Percentiles rank a stretch among this genome's conserved stretches.
Evolutionary conservation across 2,329 filamentous ascomycete species (phyloP).

Genomic region (Colletotrichum sp.): DNA sequence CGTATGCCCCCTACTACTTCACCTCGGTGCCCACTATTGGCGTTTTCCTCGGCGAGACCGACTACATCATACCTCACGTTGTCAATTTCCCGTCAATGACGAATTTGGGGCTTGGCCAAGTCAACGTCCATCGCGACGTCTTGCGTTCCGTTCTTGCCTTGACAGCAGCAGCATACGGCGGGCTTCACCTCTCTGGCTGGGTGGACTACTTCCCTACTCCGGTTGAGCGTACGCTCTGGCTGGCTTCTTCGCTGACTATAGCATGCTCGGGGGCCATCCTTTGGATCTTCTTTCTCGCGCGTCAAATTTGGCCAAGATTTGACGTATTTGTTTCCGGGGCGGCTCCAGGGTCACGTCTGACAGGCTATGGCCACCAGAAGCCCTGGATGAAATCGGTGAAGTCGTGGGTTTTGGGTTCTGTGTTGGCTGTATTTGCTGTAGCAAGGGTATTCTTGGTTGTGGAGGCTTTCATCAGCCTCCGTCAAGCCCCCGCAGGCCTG

Average conservation of each 20-base stretch:
- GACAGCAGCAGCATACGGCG: constrained; percentile 14
- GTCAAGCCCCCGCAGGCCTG: constrained; percentile 22
- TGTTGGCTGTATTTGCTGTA: constrained; percentile 8
- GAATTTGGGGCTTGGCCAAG: constrained; percentile 14
- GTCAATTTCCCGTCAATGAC: constrained; percentile 11
- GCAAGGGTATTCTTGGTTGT: constrained; percentile 26
- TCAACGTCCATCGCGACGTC: constrained; percentile 15
- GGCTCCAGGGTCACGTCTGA: not conserved
- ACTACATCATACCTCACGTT: constrained; percentile 1
- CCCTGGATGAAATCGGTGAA: constrained; percentile 2
- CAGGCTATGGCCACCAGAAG: not conserved
- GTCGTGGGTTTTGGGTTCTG: not conserved
- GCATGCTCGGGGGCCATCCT: constrained; percentile 6
- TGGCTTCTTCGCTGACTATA: constrained; percentile 23
- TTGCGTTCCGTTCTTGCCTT: constrained; percentile 14
- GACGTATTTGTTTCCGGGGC: constrained; percentile 21
- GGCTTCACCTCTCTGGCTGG: constrained; percentile 29
- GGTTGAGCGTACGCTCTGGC: constrained; percentile 27
- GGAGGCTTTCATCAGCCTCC: constrained; percentile 28
- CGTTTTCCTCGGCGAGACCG: constrained; percentile 15
- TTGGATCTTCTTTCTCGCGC: constrained; percentile 20
- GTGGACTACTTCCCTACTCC: constrained; percentile 29
- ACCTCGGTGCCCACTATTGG: constrained; percentile 10
- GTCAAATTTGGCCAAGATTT: constrained; percentile 6
- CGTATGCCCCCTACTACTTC: not conserved